Base-by-base conservation (phyloP, 192 early-diverging fungal species). In the Linnemannia schmuckeri region DNA sequence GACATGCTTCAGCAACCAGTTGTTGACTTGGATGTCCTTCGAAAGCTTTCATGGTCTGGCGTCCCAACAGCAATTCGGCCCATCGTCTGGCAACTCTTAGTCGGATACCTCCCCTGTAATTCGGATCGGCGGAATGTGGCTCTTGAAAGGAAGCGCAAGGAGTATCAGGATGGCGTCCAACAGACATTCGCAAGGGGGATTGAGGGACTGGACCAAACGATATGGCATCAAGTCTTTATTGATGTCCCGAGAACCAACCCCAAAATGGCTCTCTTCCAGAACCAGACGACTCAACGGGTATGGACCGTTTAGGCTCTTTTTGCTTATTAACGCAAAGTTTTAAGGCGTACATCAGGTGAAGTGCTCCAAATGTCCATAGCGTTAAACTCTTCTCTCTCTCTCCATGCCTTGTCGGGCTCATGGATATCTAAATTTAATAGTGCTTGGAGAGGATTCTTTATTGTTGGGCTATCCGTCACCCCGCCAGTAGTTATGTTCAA, bases 401-500 rank as follows among this genome's bases (percentile, higher is more conserved):
- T 44, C 37, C 37, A 12, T 44, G 42, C 41, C 24, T 42, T 27
- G n/a, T 46, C 41, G 33, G n/a, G 40, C 72, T 73, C 72, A 73
- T 27, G 17, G 0, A 5, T 68, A 47, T 30, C 27, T 72, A 20
- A 46, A 57, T 71, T 22, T 52, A 70, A 42, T 89, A 97, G 94
- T 93, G 94, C 69, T 89, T 99, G 15, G 98, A 97, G 89, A 93
- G 97, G 20, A 93, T 99, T 38, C 92, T 99, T 4, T 99, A 99
- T 80, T 95, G 95, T 78, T 99, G 99, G 99, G 97, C 99, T 0
- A 97, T 97, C 20, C 91, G 99, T 35, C 99, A 99, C 76, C 99
- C 99, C 10, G 99, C 99, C n/a, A 96, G 95, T 88, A 98, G 97
- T 69, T 99, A 99, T 88, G 99, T 99, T 17, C 99, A 99, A 79